A percentile compares a stretch with the other conserved stretches of the same genome.
Evolutionary conservation across 176 grass and related monocot species (phyloP).

Genomic region (Zoysia japonica): DNA sequence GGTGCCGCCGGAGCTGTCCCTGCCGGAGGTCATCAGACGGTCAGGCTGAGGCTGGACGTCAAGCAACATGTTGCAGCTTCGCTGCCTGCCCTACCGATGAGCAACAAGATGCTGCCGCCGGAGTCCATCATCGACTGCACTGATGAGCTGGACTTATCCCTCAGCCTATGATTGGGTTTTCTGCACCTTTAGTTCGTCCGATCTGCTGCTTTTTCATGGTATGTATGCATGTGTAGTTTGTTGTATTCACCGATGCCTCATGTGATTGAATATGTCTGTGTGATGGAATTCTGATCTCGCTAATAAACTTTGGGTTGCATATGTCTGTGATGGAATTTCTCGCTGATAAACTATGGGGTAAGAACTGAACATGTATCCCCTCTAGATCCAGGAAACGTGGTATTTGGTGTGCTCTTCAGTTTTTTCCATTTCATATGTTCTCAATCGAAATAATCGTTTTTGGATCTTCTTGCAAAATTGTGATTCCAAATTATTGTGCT

Average conservation of each 20-base stretch:
- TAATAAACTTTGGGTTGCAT: not conserved
- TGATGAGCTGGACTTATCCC: constrained; percentile 50
- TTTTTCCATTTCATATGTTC: not conserved
- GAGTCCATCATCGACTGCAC: constrained; percentile 3
- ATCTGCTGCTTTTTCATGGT: not conserved
- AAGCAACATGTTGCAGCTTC: not conserved
- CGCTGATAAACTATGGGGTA: not conserved
- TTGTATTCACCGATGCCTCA: not conserved
- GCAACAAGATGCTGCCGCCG: not conserved
- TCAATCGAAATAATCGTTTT: not conserved
- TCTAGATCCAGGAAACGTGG: constrained; percentile 9
- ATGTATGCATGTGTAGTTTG: not conserved
- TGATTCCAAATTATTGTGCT: not conserved
- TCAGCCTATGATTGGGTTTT: constrained; percentile 45
- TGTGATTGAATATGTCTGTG: not conserved
- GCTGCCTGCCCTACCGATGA: not conserved
- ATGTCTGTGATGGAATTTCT: not conserved
- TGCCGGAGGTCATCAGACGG: not conserved
- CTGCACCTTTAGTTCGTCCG: not conserved
- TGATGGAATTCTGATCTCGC: constrained; percentile 7
- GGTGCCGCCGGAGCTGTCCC: not conserved
- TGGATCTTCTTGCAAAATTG: not conserved
- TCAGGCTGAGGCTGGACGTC: not conserved
- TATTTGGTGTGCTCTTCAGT: constrained; percentile 31
- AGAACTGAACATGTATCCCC: not conserved